Conservation (phyloP, 225 moss, liverwort and hornwort genomes). For the Physcomitrium patens region DNA sequence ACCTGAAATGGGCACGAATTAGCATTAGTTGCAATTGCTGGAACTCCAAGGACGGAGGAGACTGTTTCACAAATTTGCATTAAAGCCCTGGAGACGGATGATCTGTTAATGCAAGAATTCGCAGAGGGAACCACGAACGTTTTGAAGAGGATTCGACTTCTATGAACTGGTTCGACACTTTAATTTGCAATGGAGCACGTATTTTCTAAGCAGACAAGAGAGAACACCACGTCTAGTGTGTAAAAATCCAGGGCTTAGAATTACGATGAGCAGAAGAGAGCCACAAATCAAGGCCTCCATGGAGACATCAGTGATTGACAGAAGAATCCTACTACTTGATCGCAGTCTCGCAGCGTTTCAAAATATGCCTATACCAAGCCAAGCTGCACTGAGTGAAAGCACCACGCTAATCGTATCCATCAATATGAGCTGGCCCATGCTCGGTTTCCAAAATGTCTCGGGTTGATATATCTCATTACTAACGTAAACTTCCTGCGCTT, state of each 20-base stretch:
- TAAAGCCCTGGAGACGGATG: neutral
- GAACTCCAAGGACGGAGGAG: constrained; percentile 20
- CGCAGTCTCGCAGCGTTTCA: constrained; percentile 8
- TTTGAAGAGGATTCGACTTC: constrained; percentile 10
- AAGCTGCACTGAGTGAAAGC: constrained; percentile 3
- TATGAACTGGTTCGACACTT: neutral
- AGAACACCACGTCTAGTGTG: constrained; percentile 7
- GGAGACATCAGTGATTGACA: constrained; percentile 14
- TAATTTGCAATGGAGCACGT: constrained; percentile 22
- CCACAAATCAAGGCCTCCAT: constrained; percentile 18
- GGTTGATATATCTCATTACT: neutral
- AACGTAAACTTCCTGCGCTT: neutral
- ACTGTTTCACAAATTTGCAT: constrained; percentile 19
- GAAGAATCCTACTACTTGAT: constrained; percentile 24
- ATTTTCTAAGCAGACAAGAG: constrained; percentile 22
- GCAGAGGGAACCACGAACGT: constrained; percentile 17
- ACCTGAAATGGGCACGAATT: constrained; percentile 39
- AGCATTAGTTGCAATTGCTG: constrained; percentile 32
- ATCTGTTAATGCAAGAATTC: constrained; percentile 15
- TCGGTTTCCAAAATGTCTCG: constrained; percentile 4
- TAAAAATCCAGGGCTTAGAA: constrained; percentile 3
- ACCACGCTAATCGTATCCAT: constrained; percentile 17
- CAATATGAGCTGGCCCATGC: constrained; percentile 22
- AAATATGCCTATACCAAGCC: constrained; percentile 11
- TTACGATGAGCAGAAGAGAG: constrained; percentile 5